Conservation (phyloP, 2,329 filamentous ascomycete species). For the Colletotrichum sp. region DNA sequence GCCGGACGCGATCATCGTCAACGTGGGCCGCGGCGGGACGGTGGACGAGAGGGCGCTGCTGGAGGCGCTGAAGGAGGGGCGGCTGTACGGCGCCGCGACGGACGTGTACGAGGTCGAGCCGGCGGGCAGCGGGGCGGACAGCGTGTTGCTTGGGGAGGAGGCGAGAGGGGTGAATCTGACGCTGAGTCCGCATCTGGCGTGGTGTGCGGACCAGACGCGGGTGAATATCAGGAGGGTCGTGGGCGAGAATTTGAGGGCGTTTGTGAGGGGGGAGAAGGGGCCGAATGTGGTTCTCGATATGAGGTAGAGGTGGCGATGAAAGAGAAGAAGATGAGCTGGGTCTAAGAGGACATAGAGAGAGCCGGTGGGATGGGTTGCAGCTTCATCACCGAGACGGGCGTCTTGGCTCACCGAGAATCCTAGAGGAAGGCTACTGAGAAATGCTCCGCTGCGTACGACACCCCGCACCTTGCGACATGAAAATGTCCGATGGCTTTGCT, state of each 20-base stretch:
- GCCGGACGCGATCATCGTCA: slow-evolving; percentile 28
- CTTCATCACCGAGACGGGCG: background rate
- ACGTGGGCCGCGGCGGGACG: slow-evolving; percentile 37
- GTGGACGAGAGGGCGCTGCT: slow-evolving; percentile 39
- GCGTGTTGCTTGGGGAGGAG: slow-evolving; percentile 13
- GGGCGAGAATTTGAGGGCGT: slow-evolving; percentile 13
- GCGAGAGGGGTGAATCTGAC: slow-evolving; percentile 30
- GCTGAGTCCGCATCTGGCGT: slow-evolving; percentile 35
- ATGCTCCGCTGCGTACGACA: background rate
- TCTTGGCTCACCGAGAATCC: background rate
- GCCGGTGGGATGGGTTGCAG: background rate
- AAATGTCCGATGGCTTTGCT: background rate
- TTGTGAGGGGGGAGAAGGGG: slow-evolving; percentile 11
- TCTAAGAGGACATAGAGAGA: background rate
- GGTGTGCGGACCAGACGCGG: slow-evolving; percentile 23
- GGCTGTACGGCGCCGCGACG: slow-evolving; percentile 38
- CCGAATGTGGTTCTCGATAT: slow-evolving; percentile 16
- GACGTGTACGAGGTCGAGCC: slow-evolving; percentile 36
- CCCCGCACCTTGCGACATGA: background rate
- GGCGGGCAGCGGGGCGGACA: slow-evolving; percentile 18
- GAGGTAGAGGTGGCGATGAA: background rate
- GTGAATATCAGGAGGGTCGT: slow-evolving; percentile 19
- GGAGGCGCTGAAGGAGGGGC: slow-evolving; percentile 30
- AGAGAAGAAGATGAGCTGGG: rapidly evolving
- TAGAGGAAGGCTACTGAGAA: background rate